Evolutionary conservation across 148 eudicot species (phyloP).

Genomic region (Rhododendron griersonianum): DNA sequence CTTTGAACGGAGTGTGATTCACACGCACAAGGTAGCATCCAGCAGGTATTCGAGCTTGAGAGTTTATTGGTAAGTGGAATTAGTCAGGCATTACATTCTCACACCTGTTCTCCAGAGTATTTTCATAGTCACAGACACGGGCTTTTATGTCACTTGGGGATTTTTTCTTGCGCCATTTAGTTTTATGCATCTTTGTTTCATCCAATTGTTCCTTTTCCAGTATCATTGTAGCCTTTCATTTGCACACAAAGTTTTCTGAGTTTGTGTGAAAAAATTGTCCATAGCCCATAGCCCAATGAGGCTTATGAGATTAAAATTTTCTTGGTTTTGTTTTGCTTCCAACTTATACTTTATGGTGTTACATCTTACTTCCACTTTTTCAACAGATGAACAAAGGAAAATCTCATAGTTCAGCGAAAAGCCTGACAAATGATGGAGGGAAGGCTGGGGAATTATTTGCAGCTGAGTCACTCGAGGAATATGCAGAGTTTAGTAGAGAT

Average conservation of each 20-base stretch:
- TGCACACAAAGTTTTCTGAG: neutral
- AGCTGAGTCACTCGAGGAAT: slow-evolving; percentile 52
- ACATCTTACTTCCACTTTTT: neutral
- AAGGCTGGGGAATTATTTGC: slow-evolving; percentile 62
- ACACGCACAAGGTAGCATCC: neutral
- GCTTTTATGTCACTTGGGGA: neutral
- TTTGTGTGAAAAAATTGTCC: neutral
- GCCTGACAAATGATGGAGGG: slow-evolving; percentile 31
- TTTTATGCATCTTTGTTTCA: neutral
- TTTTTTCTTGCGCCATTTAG: neutral
- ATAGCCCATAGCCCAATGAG: neutral
- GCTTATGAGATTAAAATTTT: neutral
- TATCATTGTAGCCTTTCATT: neutral
- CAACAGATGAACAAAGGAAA: slow-evolving; percentile 77
- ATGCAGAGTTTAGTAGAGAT: slow-evolving; percentile 44
- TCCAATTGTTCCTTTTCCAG: neutral
- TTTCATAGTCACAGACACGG: neutral
- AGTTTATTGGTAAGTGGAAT: neutral
- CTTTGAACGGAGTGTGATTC: neutral
- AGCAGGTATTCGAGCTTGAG: neutral
- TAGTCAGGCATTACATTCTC: neutral
- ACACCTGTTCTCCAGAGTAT: neutral
- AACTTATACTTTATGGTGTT: neutral
- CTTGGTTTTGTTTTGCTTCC: neutral
- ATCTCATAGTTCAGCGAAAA: slow-evolving; percentile 28